Percentiles rank a stretch among this genome's conserved stretches.
Conservation (phyloP, 2,329 filamentous ascomycete genomes). For the Curvularia spicifera region DNA sequence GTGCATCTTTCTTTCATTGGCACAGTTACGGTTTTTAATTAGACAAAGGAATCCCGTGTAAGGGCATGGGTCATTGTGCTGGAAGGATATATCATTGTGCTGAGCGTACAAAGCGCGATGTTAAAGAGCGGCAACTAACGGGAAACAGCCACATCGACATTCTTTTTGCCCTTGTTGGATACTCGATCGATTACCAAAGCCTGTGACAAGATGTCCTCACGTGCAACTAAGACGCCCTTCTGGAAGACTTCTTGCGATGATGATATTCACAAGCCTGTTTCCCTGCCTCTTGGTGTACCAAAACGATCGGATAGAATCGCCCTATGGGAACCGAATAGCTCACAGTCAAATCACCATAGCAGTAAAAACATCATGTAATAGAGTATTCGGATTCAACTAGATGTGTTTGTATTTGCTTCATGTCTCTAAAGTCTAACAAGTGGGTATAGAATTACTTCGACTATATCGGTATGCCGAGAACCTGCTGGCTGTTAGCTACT, state of each 20-base stretch:
- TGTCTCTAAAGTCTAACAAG: too few relatives aligned
- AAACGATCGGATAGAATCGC: too few relatives aligned
- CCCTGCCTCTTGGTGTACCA: too few relatives aligned
- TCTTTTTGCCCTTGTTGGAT: constrained; percentile 12
- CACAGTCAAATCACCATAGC: too few relatives aligned
- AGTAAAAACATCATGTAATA: too few relatives aligned
- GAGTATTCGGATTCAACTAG: too few relatives aligned
- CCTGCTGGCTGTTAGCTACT: constrained; percentile 14
- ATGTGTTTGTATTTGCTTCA: too few relatives aligned
- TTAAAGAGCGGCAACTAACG: constrained; percentile 20
- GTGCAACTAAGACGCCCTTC: not conserved
- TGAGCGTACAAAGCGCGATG: constrained; percentile 15
- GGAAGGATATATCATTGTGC: constrained; percentile 21
- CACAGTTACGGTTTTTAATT: constrained; percentile 18
- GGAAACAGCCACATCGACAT: constrained; percentile 21
- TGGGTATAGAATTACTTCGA: too few relatives aligned
- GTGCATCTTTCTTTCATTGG: constrained; percentile 28
- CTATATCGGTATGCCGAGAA: not conserved
- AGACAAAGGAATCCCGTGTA: constrained; percentile 27
- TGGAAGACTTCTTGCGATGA: not conserved
- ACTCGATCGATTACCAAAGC: not conserved
- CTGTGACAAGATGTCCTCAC: not conserved
- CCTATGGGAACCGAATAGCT: too few relatives aligned
- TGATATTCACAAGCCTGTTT: not conserved
- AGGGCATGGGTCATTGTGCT: constrained; percentile 22